phyloP scores from a whole-genome alignment of 495 filamentous ascomycete genomes.

The Penicillium psychrofluorescens region DNA sequence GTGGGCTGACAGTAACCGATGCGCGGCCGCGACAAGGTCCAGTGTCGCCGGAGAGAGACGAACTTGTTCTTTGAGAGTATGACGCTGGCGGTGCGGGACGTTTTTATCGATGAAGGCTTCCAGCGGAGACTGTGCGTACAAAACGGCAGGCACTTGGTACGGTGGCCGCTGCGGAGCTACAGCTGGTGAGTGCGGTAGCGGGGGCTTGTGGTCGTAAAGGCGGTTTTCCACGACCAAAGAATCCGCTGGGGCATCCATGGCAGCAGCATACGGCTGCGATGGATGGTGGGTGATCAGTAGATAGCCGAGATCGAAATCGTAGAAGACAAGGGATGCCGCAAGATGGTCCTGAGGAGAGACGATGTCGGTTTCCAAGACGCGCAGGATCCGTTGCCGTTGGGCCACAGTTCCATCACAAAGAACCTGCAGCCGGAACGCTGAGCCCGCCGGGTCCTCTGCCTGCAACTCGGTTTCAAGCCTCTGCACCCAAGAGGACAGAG shows the following conservation, averaged over 20 bases:
- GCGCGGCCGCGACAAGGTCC: conserved; percentile 66
- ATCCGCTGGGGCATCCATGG: conserved; percentile 58
- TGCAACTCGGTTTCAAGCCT: conserved; percentile 70
- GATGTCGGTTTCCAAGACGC: conserved; percentile 37
- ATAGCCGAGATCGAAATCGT: conserved; percentile 70
- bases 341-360: conserved; percentile 34
- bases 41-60: conserved; percentile 69
- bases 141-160: conserved; percentile 60
- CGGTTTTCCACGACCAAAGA: conserved; percentile 23
- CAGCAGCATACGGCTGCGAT: conserved; percentile 54
- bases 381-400: conserved; percentile 50
- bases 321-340: conserved; percentile 56
- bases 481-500: conserved; percentile 65
- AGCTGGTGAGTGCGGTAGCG: conserved; percentile 13
- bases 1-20: conserved; percentile 66
- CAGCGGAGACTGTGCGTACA: conserved; percentile 54
- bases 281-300: conserved; percentile 65
- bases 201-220: conserved; percentile 17
- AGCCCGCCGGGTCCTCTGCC: conserved; percentile 54
- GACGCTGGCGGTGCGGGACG: conserved; percentile 52
- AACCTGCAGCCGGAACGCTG: conserved; percentile 65
- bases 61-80: conserved; percentile 60
- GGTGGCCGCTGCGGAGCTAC: conserved; percentile 48
- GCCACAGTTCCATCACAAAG: conserved; percentile 58
- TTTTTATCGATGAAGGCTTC: conserved; percentile 53